A percentile compares a stretch with the other conserved stretches of the same genome.
Evolutionary conservation across 306 rosid genomes (phyloP).

Genomic region (Vigna hirtella): DNA sequence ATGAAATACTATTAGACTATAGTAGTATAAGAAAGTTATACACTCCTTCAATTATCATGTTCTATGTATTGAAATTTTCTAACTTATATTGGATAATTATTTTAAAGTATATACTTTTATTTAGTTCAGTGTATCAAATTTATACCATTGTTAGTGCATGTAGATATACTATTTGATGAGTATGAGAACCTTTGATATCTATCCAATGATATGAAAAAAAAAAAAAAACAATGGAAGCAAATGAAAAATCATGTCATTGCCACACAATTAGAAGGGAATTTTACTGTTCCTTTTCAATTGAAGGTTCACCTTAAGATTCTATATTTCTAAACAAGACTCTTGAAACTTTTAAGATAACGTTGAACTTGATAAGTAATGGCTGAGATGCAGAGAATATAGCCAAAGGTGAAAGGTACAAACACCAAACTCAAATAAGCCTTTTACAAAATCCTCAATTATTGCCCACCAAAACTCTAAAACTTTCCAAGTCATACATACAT

Average conservation of each 20-base stretch:
- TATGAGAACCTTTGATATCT: background rate
- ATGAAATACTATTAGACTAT: too few relatives aligned
- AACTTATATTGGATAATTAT: background rate
- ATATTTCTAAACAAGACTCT: constrained; percentile 44
- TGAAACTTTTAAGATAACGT: constrained; percentile 26
- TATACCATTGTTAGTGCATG: background rate
- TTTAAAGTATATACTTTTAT: background rate
- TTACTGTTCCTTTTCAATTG: constrained; percentile 29
- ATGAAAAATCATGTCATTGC: background rate
- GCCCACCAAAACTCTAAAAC: constrained; percentile 34
- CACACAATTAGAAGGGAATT: constrained; percentile 37
- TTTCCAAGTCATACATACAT: constrained; percentile 35
- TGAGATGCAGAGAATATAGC: constrained; percentile 39
- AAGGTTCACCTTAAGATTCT: constrained; percentile 50
- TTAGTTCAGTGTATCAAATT: background rate
- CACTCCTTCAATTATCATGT: too few relatives aligned
- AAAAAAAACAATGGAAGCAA: background rate
- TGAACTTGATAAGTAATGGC: constrained; percentile 26
- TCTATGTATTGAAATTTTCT: too few relatives aligned
- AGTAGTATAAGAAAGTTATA: too few relatives aligned
- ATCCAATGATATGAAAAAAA: constrained; percentile 2
- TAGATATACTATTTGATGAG: background rate
- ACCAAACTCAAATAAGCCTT: constrained; percentile 54
- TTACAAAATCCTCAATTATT: constrained; percentile 47
- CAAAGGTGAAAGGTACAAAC: constrained; percentile 54